These are phyloP conservation scores for Graphilbum sp. DNA, from an alignment of 2,329 filamentous ascomycete species.

Conservation along the genomic window DNA sequence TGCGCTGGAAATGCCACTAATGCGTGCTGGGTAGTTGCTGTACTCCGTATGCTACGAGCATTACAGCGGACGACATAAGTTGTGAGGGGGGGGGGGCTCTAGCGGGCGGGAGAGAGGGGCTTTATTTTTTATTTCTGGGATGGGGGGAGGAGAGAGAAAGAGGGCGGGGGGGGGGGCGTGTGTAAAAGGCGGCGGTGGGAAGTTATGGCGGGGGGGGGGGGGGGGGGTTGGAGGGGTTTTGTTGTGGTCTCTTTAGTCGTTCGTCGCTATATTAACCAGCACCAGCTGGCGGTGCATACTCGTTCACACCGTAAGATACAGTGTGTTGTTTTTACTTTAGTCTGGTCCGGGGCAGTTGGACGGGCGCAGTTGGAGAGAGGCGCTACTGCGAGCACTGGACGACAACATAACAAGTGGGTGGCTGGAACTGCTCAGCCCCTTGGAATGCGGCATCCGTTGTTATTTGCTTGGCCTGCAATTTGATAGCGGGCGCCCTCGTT, in stretches of 20 bases:
- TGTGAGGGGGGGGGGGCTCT: background rate
- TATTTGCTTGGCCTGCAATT: no score
- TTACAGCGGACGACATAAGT: background rate
- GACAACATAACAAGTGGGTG: background rate
- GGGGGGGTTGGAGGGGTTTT: constrained; percentile 8
- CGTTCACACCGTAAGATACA: no score
- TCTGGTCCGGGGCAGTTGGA: background rate
- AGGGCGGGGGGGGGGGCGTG: constrained; percentile 16
- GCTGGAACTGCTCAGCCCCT: background rate
- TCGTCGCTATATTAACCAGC: no score
- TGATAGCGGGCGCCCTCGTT: no score
- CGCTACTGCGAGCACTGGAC: background rate
- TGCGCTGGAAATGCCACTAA: background rate
- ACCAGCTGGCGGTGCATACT: no score
- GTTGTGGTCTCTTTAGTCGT: background rate
- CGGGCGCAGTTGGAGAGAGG: background rate
- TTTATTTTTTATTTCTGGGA: background rate
- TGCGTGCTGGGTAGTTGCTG: background rate
- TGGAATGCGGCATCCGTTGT: background rate
- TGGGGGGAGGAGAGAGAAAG: constrained; percentile 9
- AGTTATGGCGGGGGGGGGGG: constrained; percentile 2
- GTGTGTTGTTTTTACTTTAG: background rate
- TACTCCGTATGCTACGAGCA: background rate
- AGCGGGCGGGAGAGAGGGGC: background rate
- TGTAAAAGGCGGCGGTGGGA: constrained; percentile 3